Conservation (phyloP, 352 stramenopile species). For the Globisporangium emineosum region DNA sequence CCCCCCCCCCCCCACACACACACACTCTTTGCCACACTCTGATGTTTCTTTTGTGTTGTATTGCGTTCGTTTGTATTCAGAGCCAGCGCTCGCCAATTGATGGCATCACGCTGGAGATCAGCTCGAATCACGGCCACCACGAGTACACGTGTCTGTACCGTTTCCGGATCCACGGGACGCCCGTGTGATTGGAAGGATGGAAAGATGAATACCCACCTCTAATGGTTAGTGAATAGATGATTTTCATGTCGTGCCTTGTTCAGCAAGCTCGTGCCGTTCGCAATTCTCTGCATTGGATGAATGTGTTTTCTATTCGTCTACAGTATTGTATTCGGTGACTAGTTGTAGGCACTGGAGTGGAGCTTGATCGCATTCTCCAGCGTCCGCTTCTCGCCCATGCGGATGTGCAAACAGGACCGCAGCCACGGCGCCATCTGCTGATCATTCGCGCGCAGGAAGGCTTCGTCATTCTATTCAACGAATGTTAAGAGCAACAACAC, state of each 20-base stretch:
- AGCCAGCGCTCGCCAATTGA: slow-evolving; percentile 53
- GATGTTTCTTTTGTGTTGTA: too few species aligned
- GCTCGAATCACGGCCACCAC: slow-evolving; percentile 79
- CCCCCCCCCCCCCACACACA: too few species aligned
- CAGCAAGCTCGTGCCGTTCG: neutral
- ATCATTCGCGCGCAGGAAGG: slow-evolving; percentile 41
- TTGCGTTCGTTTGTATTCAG: slow-evolving; percentile 14
- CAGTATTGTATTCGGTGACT: neutral
- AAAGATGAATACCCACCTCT: neutral
- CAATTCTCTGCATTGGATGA: neutral
- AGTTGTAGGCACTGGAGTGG: neutral
- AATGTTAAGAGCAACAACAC: neutral
- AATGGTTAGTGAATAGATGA: slow-evolving; percentile 10
- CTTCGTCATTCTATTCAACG: slow-evolving; percentile 38
- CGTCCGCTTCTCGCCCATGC: slow-evolving; percentile 62
- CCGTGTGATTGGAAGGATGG: slow-evolving; percentile 10
- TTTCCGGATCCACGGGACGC: slow-evolving; percentile 73
- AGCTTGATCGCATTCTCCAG: slow-evolving; percentile 22
- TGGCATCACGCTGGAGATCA: slow-evolving; percentile 70
- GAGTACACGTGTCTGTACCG: slow-evolving; percentile 91
- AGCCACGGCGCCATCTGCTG: slow-evolving; percentile 60
- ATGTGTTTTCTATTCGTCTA: neutral
- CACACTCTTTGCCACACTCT: too few species aligned
- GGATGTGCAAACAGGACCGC: slow-evolving; percentile 59
- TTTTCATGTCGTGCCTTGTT: neutral